Evolutionary conservation across 192 early-diverging fungal genomes (phyloP).

Genomic region (Mortierella alpina): DNA sequence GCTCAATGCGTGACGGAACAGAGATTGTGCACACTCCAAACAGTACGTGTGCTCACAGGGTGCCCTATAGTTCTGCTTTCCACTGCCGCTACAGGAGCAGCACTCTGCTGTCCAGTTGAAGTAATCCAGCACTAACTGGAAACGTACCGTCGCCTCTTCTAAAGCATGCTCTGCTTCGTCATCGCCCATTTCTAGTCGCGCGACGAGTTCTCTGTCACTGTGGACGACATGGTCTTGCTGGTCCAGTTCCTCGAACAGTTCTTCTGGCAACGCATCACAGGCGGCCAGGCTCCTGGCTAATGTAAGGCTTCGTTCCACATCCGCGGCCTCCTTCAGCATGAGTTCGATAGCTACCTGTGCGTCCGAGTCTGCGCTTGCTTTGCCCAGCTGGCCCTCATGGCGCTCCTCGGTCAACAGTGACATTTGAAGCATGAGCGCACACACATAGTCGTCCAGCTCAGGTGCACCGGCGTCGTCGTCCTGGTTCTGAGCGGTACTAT

Average conservation of each 20-base stretch:
- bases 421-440: no score
- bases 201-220: slow-evolving; percentile 17
- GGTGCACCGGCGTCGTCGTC: no score
- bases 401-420: no score
- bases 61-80: slow-evolving; percentile 6
- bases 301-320: slow-evolving; percentile 16
- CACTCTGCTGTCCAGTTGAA: slow-evolving; percentile 8
- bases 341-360: slow-evolving; percentile 19
- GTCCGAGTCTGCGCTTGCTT: slow-evolving; percentile 7
- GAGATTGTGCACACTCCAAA: slow-evolving; percentile 21
- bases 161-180: slow-evolving; percentile 4
- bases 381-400: slow-evolving; percentile 11
- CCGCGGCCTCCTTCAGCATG: slow-evolving; percentile 16
- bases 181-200: slow-evolving; percentile 9
- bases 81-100: neutral
- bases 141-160: neutral
- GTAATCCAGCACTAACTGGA: neutral
- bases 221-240: neutral
- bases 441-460: no score
- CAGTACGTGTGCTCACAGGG: slow-evolving; percentile 32
- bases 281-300: slow-evolving; percentile 14
- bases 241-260: slow-evolving; percentile 4
- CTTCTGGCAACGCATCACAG: slow-evolving; percentile 6
- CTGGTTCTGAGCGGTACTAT: no score
- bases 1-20: slow-evolving; percentile 10